Base-by-base conservation (phyloP, 768 basidiomycete species). In the Pulveroboletus ravenelii region DNA sequence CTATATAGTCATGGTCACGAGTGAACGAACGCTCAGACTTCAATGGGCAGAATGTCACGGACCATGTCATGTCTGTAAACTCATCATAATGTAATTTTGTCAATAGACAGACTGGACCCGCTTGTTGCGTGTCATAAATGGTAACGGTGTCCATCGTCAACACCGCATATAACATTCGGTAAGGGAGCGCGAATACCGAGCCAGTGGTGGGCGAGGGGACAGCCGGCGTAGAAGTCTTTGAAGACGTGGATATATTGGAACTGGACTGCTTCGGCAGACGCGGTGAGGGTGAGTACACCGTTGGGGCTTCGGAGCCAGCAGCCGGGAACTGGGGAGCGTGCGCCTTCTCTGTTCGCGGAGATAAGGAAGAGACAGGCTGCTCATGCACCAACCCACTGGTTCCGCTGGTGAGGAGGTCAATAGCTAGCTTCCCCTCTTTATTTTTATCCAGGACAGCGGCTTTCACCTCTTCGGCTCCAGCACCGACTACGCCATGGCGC, bases 41-140 rank as follows among this genome's bases (percentile, higher is more conserved):
- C 17, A n/a, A 12, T 32, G 35, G 32, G 45, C 32, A 31, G 37
- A 41, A 45, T 34, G 30, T 30, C 18, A 75, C 89, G 37, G 61
- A 97, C 96, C 96, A 99, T 37, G 87, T 82, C 70, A 96, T 76
- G 71, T 99, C 96, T 7, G 96, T 98, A 64, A 98, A 98, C 61
- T 95, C 92, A 54, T 95, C 93, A 66, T 96, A 98, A 70, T 99
- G 96, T 54, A 98, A 71, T 62, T 94, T 95, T 27, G 88, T 91
- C 56, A 99, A 79, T 60, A 98, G 72, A 61, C 92, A 93, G 45
- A 97, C 78, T 0, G 96, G 96, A 3, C 86, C 82, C 1, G 90
- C 80, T 72, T 98, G 95, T 70, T 98, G 96, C 5, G 94, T 98
- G 65, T 99, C 96, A 64, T 99, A 93, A 46, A 99, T 85, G 25